phyloP scores from a whole-genome alignment of 2,329 filamentous ascomycete species.

The Aspergillus persii region DNA sequence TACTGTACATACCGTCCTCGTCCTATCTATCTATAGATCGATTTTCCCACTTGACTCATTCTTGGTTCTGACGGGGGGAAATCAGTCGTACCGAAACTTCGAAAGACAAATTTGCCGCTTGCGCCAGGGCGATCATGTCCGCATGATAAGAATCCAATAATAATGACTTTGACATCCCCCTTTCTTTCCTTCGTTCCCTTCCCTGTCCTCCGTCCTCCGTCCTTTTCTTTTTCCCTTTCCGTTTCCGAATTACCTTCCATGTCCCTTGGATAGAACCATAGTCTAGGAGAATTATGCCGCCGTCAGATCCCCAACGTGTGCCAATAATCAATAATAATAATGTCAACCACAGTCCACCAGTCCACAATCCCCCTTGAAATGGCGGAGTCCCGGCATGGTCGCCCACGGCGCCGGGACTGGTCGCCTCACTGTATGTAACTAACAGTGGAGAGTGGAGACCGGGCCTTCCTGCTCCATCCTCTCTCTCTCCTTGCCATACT shows the following conservation, averaged over 20 bases:
- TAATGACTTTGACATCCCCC: too few species aligned
- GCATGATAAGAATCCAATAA: background rate
- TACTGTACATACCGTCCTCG: too few species aligned
- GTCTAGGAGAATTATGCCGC: background rate
- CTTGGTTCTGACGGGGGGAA: background rate
- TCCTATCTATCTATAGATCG: too few species aligned
- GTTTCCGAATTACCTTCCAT: background rate
- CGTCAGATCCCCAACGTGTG: background rate
- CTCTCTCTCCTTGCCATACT: too few species aligned
- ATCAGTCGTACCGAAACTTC: too few species aligned
- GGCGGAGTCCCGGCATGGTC: conserved; percentile 11
- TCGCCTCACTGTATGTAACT: conserved; percentile 22
- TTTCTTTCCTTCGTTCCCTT: background rate
- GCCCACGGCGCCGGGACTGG: conserved; percentile 21
- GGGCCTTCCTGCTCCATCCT: background rate
- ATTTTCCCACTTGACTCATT: background rate
- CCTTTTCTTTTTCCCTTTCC: background rate
- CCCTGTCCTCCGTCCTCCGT: background rate
- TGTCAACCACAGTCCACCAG: too few species aligned
- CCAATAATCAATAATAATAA: background rate
- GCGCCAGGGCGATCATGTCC: conserved; percentile 4
- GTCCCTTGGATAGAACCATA: conserved; percentile 5
- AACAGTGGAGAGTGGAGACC: conserved; percentile 6
- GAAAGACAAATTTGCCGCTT: background rate
- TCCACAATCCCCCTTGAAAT: background rate